Conservation (phyloP, 805 yeast species). For the Myxozyma geophila region DNA sequence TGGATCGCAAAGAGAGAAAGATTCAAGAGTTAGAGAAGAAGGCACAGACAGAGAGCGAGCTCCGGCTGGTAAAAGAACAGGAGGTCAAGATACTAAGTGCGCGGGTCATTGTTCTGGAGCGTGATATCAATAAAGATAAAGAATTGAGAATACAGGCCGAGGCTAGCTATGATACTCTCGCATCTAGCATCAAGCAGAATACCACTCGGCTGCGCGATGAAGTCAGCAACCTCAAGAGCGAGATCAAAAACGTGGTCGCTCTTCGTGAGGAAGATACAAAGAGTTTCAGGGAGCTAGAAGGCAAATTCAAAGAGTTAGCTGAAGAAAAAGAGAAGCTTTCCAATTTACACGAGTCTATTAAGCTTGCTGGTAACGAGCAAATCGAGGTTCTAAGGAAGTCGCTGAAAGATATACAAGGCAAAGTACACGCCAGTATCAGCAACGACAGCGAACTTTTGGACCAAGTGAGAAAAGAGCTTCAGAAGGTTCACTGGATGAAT, state of each 20-base stretch:
- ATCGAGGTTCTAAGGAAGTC: slow-evolving; percentile 4
- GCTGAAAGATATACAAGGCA: slow-evolving; percentile 11
- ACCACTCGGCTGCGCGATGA: slow-evolving; percentile 22
- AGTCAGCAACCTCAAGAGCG: slow-evolving; percentile 12
- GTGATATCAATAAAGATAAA: slow-evolving; percentile 19
- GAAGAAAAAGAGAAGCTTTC: slow-evolving; percentile 11
- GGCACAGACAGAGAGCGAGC: slow-evolving; percentile 36
- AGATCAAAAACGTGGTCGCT: slow-evolving; percentile 13
- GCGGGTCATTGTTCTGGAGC: slow-evolving; percentile 17
- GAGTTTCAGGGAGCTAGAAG: slow-evolving; percentile 8
- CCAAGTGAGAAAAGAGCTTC: slow-evolving; percentile 16
- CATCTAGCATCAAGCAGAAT: slow-evolving; percentile 14
- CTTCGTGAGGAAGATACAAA: slow-evolving; percentile 16
- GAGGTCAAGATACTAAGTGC: slow-evolving; percentile 14
- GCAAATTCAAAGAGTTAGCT: slow-evolving; percentile 2
- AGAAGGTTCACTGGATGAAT: slow-evolving; percentile 24
- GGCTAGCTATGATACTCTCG: slow-evolving; percentile 24
- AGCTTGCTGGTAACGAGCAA: slow-evolving; percentile 5
- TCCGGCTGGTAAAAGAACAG: not conserved
- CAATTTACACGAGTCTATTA: slow-evolving; percentile 9
- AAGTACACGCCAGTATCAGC: slow-evolving; percentile 4
- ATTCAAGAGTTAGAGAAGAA: slow-evolving; percentile 68
- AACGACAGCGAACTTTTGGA: slow-evolving; percentile 16
- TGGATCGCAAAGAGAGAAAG: slow-evolving; percentile 72
- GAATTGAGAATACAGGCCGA: slow-evolving; percentile 28